Conservation (phyloP, 2,329 filamentous ascomycete species). For the Tolypocladium pustulatum region DNA sequence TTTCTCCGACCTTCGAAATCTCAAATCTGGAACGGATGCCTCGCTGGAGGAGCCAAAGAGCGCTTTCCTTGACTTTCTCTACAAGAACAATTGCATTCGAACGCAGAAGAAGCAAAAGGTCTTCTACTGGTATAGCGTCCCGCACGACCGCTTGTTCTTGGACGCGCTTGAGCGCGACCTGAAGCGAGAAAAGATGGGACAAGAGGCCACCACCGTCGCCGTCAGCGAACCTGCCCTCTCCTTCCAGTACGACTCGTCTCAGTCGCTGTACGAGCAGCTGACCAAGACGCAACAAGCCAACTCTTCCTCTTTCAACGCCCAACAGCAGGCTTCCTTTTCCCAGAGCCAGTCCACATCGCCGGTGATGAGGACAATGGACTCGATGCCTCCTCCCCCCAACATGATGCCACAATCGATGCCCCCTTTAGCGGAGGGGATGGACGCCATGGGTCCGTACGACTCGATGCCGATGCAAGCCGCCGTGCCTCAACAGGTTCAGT, state of each 20-base stretch:
- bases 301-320: constrained; percentile 88
- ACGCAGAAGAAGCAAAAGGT: constrained; percentile 99
- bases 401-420: constrained; percentile 57
- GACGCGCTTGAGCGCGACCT: constrained; percentile 94
- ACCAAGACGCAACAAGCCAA: constrained; percentile 99
- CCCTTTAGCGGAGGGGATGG: constrained; percentile 53
- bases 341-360: constrained; percentile 80
- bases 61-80: constrained; percentile 93
- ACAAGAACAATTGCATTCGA: constrained; percentile 99
- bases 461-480: constrained; percentile 59
- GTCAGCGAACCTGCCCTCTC: constrained; percentile 95
- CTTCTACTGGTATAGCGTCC: constrained; percentile 99
- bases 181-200: constrained; percentile 98
- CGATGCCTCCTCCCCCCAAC: constrained; percentile 84
- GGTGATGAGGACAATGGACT: constrained; percentile 80
- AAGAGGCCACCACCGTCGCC: constrained; percentile 93
- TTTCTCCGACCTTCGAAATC: constrained; percentile 94
- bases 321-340: constrained; percentile 56
- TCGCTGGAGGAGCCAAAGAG: constrained; percentile 98
- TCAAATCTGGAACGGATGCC: constrained; percentile 96
- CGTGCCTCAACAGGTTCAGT: constrained; percentile 52
- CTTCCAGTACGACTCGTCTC: constrained; percentile 98
- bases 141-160: constrained; percentile 92
- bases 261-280: constrained; percentile 97
- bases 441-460: constrained; percentile 61